phyloP scores from a whole-genome alignment of 371 early-diverging fungal species.

The Mucor piriformis region DNA sequence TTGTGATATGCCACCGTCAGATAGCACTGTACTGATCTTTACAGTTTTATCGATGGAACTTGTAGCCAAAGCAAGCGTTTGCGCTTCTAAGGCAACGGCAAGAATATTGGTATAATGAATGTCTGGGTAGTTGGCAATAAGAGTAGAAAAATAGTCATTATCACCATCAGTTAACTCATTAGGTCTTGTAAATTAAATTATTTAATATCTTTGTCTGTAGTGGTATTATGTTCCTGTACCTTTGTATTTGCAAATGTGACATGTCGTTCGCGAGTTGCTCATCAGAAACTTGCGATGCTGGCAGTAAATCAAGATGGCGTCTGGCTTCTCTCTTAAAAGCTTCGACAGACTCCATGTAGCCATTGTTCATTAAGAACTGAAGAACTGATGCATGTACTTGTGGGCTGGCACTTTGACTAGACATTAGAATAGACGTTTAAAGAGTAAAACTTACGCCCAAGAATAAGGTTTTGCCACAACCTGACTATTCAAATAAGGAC shows the following conservation, averaged over 20 bases:
- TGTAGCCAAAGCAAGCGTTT: constrained; percentile 51
- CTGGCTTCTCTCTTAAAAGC: constrained; percentile 54
- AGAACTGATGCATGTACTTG: constrained; percentile 29
- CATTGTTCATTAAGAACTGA: constrained; percentile 48
- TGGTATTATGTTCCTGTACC: constrained; percentile 13
- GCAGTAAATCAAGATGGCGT: constrained; percentile 32
- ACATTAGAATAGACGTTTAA: not conserved
- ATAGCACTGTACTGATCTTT: constrained; percentile 50
- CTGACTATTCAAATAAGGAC: too few species aligned
- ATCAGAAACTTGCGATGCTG: constrained; percentile 3
- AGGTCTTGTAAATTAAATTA: constrained; percentile 4
- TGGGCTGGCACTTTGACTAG: constrained; percentile 4
- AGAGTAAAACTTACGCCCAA: too few species aligned
- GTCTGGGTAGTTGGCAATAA: constrained; percentile 22
- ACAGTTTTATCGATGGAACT: constrained; percentile 71
- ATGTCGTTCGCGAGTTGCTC: constrained; percentile 27
- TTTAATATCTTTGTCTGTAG: not conserved
- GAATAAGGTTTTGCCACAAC: too few species aligned
- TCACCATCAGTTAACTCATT: constrained; percentile 35
- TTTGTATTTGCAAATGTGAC: constrained; percentile 40
- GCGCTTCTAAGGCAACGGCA: constrained; percentile 39
- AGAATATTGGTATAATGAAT: constrained; percentile 62
- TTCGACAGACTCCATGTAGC: constrained; percentile 47
- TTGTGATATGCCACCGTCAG: constrained; percentile 20
- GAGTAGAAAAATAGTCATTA: constrained; percentile 29